Percentiles rank a stretch among this genome's conserved stretches.
phyloP scores from a whole-genome alignment of 208 protist genomes.

The Wallacemonas collosoma region DNA sequence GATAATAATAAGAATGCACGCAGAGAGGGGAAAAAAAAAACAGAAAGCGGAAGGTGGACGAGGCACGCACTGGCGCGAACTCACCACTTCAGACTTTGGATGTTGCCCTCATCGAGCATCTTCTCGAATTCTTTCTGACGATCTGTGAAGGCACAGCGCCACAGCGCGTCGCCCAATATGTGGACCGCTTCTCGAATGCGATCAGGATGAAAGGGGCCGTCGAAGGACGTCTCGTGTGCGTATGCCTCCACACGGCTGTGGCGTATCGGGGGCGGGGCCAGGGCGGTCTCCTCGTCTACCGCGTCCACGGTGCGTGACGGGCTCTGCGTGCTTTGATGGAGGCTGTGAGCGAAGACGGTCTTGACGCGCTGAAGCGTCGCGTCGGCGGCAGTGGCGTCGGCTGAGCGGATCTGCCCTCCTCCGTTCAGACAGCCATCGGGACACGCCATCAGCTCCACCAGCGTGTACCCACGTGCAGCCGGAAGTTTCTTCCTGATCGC shows the following conservation, averaged over 20 bases:
- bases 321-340: background rate
- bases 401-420: constrained; percentile 89
- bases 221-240: background rate
- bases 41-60: constrained; percentile 2
- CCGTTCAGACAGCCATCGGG: constrained; percentile 97
- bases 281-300: background rate
- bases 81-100: constrained; percentile 82
- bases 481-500: constrained; percentile 84
- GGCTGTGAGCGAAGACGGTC: constrained; percentile 5
- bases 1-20: background rate
- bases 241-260: background rate
- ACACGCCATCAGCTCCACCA: constrained; percentile 99
- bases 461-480: constrained; percentile 68
- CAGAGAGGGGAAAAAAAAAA: constrained; percentile 15
- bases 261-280: background rate
- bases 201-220: constrained; percentile 29
- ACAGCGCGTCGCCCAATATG: constrained; percentile 34
- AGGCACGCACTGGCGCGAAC: no score
- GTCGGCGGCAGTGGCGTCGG: constrained; percentile 1
- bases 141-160: constrained; percentile 66
- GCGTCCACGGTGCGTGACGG: no score
- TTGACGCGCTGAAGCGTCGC: constrained; percentile 23
- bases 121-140: constrained; percentile 80
- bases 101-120: constrained; percentile 52
- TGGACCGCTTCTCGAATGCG: constrained; percentile 28